These are phyloP conservation scores for Solanum piurae DNA, from an alignment of 257 asterid genomes.

Conservation along the genomic window DNA sequence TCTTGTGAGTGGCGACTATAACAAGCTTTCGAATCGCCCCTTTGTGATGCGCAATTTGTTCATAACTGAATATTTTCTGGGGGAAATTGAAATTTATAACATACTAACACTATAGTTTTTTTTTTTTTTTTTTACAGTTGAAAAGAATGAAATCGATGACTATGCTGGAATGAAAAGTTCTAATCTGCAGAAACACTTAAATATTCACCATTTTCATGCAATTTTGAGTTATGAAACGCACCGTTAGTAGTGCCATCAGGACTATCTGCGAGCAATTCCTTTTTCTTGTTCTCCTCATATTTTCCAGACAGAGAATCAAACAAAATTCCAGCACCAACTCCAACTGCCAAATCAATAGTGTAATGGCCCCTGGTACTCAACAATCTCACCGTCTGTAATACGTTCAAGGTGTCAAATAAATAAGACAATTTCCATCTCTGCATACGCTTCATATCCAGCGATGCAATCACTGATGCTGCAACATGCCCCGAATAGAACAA, in stretches of 20 bases:
- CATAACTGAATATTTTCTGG: neutral
- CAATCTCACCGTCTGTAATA: conserved; percentile 12
- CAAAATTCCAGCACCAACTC: conserved; percentile 21
- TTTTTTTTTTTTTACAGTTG: neutral
- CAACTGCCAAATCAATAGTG: conserved; percentile 22
- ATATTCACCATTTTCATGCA: neutral
- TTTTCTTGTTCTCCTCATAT: neutral
- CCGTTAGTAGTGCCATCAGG: conserved; percentile 6
- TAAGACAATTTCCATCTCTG: conserved; percentile 9
- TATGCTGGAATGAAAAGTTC: neutral
- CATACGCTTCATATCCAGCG: conserved; percentile 19
- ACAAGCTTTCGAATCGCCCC: neutral
- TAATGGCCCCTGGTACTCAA: conserved; percentile 23
- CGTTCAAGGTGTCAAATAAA: conserved; percentile 12
- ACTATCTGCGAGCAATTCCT: neutral
- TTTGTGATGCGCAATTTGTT: neutral
- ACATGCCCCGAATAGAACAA: conserved; percentile 28
- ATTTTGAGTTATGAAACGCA: neutral
- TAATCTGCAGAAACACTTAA: neutral
- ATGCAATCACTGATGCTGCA: conserved; percentile 22
- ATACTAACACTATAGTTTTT: neutral
- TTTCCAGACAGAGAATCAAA: conserved; percentile 17
- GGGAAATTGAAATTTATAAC: neutral
- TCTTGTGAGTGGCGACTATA: neutral
- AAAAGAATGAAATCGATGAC: neutral